phyloP scores from a whole-genome alignment of 1,284 basidiomycete species.

The Austroboletus niveus region DNA sequence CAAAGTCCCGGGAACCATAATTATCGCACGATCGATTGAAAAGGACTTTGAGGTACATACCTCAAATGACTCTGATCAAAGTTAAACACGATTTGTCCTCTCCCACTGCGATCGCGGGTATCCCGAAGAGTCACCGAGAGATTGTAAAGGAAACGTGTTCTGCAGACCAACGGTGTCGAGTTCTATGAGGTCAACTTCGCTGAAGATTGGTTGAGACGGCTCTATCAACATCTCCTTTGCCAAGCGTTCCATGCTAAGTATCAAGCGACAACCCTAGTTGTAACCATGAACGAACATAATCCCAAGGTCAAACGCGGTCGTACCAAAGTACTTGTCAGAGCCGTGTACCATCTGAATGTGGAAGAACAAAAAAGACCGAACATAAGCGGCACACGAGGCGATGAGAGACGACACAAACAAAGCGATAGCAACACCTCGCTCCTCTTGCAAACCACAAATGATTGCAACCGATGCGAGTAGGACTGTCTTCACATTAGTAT shows the following conservation, averaged over 20 bases:
- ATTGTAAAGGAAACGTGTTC: too few species aligned
- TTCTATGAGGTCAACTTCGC: conserved; percentile 1
- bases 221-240: conserved; percentile 1
- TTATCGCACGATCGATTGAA: too few species aligned
- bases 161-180: background rate
- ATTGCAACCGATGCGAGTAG: conserved; percentile 7
- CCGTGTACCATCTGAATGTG: conserved; percentile 14
- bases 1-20: too few species aligned
- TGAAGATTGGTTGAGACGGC: background rate
- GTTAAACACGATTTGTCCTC: too few species aligned
- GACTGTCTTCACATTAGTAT: conserved; percentile 15
- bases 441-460: conserved; percentile 6
- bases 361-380: background rate
- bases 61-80: too few species aligned
- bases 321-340: conserved; percentile 12
- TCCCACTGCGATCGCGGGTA: too few species aligned
- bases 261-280: conserved; percentile 18
- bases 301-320: background rate
- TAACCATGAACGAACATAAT: background rate
- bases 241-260: conserved; percentile 26
- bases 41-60: too few species aligned
- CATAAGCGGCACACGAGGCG: conserved; percentile 7
- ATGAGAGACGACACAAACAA: conserved; percentile 15
- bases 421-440: conserved; percentile 9
- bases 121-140: too few species aligned